Evolutionary conservation across 192 early-diverging fungal species (phyloP).

Genomic region (Linnemannia exigua): DNA sequence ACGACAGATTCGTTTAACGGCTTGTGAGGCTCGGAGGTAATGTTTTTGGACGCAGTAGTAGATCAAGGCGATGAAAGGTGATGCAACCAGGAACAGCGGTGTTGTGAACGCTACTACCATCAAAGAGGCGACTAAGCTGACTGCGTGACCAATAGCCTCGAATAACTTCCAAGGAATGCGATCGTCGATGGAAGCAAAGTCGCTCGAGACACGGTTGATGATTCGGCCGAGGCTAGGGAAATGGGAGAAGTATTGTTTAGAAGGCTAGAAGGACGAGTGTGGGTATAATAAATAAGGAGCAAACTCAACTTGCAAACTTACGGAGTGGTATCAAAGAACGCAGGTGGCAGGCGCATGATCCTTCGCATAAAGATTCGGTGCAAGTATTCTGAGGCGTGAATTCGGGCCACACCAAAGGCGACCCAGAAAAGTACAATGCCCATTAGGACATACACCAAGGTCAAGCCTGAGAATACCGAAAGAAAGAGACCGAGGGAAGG

Average conservation of each 20-base stretch:
- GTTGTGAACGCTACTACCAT: constrained; percentile 6
- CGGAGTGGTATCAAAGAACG: constrained; percentile 38
- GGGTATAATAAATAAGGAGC: constrained; percentile 18
- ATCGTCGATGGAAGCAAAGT: constrained; percentile 25
- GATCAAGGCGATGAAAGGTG: constrained; percentile 31
- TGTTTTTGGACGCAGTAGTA: constrained; percentile 51
- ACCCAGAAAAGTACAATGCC: constrained; percentile 20
- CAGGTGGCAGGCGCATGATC: constrained; percentile 23
- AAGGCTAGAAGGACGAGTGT: background rate
- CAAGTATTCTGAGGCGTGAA: constrained; percentile 16
- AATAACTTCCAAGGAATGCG: constrained; percentile 13
- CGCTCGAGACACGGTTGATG: constrained; percentile 68
- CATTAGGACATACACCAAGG: constrained; percentile 5
- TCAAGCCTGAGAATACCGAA: constrained; percentile 16
- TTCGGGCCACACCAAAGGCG: constrained; percentile 23
- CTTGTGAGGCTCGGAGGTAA: constrained; percentile 73
- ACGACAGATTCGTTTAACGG: constrained; percentile 78
- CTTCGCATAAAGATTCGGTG: constrained; percentile 13
- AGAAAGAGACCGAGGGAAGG: constrained; percentile 23
- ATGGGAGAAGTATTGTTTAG: background rate
- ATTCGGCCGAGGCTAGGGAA: constrained; percentile 74
- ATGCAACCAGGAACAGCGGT: constrained; percentile 20
- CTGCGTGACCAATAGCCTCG: constrained; percentile 23
- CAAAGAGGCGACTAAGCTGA: constrained; percentile 27
- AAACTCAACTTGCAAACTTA: constrained; percentile 41